Conservation (phyloP, 1,284 basidiomycete genomes). For the Xerocomus amazonicus region DNA sequence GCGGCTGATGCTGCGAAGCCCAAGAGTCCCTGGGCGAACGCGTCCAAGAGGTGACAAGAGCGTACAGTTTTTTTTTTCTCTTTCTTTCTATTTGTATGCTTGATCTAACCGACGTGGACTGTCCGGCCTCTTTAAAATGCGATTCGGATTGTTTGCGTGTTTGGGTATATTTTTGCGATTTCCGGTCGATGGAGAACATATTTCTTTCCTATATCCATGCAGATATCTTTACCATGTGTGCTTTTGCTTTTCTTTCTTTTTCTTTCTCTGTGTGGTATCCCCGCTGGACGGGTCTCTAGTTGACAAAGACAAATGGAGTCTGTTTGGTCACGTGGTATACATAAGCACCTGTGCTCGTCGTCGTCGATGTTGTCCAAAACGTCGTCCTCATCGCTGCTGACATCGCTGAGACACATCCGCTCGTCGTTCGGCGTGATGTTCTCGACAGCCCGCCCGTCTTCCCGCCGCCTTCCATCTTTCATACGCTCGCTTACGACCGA, state of each 20-base stretch:
- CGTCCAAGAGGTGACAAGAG: slow-evolving; percentile 24
- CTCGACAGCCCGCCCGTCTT: slow-evolving; percentile 14
- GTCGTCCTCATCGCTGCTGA: slow-evolving; percentile 4
- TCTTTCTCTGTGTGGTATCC: slow-evolving; percentile 2
- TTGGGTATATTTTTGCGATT: slow-evolving; percentile 17
- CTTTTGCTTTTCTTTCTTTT: background rate
- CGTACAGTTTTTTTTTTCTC: background rate
- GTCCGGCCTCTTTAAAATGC: slow-evolving; percentile 10
- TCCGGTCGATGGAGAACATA: slow-evolving; percentile 14
- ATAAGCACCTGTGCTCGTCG: background rate
- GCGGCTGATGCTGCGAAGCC: slow-evolving; percentile 29
- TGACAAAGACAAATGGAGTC: too few species aligned
- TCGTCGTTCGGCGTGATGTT: slow-evolving; percentile 26
- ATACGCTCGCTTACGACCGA: slow-evolving; percentile 29
- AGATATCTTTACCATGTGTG: slow-evolving; percentile 11
- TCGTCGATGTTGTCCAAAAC: background rate
- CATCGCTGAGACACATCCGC: slow-evolving; percentile 8
- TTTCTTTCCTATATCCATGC: slow-evolving; percentile 9
- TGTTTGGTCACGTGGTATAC: slow-evolving; percentile 12
- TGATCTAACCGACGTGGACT: slow-evolving; percentile 13
- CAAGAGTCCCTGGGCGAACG: slow-evolving; percentile 34
- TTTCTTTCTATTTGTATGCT: slow-evolving; percentile 12
- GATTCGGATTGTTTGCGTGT: slow-evolving; percentile 19
- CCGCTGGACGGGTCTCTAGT: slow-evolving; percentile 18
- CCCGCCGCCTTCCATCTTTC: slow-evolving; percentile 16